Evolutionary conservation across 139 green algal species (phyloP).

Genomic region (Tetratostichococcus sp.): DNA sequence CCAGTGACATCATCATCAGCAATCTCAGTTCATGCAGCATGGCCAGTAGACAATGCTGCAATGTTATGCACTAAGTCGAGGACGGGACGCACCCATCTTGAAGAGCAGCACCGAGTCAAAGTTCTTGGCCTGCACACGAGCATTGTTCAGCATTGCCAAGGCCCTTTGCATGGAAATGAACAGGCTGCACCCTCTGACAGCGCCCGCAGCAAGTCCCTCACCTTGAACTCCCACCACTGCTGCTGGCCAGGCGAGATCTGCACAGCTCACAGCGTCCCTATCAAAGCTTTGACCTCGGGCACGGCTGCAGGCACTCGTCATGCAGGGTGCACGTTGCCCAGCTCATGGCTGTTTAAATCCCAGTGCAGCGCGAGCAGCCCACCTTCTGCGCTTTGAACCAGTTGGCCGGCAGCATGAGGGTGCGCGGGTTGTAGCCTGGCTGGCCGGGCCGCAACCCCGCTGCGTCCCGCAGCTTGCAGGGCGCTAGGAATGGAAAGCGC

Average conservation of each 20-base stretch:
- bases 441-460: slow-evolving; percentile 43
- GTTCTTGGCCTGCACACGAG: slow-evolving; percentile 53
- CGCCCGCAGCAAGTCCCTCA: neutral
- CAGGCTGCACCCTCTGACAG: too few species aligned
- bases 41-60: too few species aligned
- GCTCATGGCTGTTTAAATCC: too few species aligned
- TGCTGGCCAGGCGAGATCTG: slow-evolving; percentile 72
- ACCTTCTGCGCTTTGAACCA: slow-evolving; percentile 70
- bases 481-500: slow-evolving; percentile 72
- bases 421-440: slow-evolving; percentile 72
- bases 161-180: too few species aligned
- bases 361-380: neutral
- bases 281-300: too few species aligned
- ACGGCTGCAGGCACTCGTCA: neutral
- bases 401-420: slow-evolving; percentile 67
- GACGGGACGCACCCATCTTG: slow-evolving; percentile 88
- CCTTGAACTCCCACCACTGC: slow-evolving; percentile 50
- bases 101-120: slow-evolving; percentile 89
- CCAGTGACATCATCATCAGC: neutral
- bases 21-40: too few species aligned
- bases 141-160: too few species aligned
- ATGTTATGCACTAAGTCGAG: too few species aligned
- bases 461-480: slow-evolving; percentile 61
- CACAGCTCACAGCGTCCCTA: neutral
- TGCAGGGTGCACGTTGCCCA: too few species aligned